phyloP scores from a whole-genome alignment of 2,329 filamentous ascomycete species.

The Pseudovirgaria hyperparasitica region DNA sequence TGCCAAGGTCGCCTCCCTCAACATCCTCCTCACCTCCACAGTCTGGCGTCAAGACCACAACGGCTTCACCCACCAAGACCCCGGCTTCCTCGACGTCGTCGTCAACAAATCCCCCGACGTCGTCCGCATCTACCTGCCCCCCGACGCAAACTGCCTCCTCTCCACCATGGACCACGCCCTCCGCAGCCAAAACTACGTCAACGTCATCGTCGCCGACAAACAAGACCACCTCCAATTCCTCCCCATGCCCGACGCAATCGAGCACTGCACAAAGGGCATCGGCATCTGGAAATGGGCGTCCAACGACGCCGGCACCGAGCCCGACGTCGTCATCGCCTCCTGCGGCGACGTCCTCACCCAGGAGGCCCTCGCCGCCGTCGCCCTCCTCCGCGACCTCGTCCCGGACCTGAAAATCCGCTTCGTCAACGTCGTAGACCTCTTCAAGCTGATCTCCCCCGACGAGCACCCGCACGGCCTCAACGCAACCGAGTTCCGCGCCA shows the following conservation, averaged over 20 bases:
- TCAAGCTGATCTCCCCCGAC: conserved; percentile 58
- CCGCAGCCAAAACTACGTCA: conserved; percentile 63
- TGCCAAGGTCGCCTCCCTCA: conserved; percentile 58
- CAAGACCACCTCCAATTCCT: conserved; percentile 67
- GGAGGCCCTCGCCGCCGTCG: conserved; percentile 62
- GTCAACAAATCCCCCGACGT: conserved; percentile 71
- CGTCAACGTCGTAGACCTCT: conserved; percentile 70
- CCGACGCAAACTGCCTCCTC: conserved; percentile 66
- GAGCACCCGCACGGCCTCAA: conserved; percentile 64
- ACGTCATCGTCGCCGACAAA: conserved; percentile 69
- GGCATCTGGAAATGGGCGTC: conserved; percentile 69
- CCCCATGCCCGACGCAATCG: conserved; percentile 57
- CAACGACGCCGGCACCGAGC: conserved; percentile 55
- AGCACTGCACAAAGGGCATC: conserved; percentile 66
- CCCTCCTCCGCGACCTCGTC: conserved; percentile 57
- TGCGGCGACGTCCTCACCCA: conserved; percentile 65
- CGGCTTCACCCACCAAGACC: conserved; percentile 71
- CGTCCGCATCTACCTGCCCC: conserved; percentile 68
- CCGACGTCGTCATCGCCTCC: conserved; percentile 63
- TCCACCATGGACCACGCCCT: conserved; percentile 68
- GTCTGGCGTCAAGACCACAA: conserved; percentile 79
- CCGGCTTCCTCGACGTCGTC: conserved; percentile 67
- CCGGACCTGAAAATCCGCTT: conserved; percentile 64
- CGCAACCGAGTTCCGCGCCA: conserved; percentile 50
- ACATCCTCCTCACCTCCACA: conserved; percentile 66